phyloP scores from a whole-genome alignment of 768 basidiomycete species.

The Coprinopsis sp. region DNA sequence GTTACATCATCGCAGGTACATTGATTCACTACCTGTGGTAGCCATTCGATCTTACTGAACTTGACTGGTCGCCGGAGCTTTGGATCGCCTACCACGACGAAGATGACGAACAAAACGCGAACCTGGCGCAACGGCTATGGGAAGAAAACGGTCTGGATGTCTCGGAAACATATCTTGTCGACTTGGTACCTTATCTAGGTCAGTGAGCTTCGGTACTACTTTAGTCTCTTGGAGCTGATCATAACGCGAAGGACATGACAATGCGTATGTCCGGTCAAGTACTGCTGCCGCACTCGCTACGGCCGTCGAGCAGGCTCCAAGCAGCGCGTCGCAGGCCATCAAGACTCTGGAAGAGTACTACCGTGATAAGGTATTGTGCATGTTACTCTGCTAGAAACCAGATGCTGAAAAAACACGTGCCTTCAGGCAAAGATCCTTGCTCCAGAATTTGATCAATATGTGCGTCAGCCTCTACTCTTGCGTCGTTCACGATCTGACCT shows the following conservation, averaged over 20 bases:
- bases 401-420: too few relatives aligned
- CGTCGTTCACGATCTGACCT: background rate
- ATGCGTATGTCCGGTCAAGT: conserved; percentile 74
- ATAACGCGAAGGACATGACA: conserved; percentile 58
- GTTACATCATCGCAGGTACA: background rate
- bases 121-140: conserved; percentile 80
- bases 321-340: conserved; percentile 44
- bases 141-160: conserved; percentile 95
- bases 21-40: conserved; percentile 24
- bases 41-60: conserved; percentile 92
- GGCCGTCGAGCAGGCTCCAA: conserved; percentile 69
- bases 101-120: conserved; percentile 81
- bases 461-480: conserved; percentile 30
- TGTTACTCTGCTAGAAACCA: background rate
- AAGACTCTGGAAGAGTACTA: conserved; percentile 64
- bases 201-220: conserved; percentile 14
- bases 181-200: conserved; percentile 70
- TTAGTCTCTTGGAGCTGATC: background rate
- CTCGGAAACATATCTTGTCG: conserved; percentile 56
- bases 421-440: conserved; percentile 77
- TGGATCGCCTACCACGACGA: conserved; percentile 87
- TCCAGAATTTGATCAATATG: conserved; percentile 92
- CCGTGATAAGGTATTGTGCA: conserved; percentile 65
- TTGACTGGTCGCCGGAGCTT: conserved; percentile 87
- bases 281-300: conserved; percentile 71